These are phyloP conservation scores for Beauveria caledonica DNA, from an alignment of 2,329 filamentous ascomycete species.

Conservation along the genomic window DNA sequence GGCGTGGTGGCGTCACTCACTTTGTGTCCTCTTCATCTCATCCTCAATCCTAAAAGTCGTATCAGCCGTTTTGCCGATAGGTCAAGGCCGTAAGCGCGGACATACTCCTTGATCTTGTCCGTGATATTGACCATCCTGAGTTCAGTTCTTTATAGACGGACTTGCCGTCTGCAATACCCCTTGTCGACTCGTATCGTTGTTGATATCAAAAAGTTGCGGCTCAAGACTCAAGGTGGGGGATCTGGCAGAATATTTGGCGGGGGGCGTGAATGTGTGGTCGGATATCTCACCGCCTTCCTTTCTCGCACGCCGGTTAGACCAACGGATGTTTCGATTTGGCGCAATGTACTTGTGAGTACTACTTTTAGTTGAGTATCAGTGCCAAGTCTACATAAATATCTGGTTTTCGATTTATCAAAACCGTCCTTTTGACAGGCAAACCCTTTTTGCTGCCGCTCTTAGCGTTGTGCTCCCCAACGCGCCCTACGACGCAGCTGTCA, in stretches of 20 bases:
- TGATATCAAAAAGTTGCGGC: slow-evolving; percentile 2
- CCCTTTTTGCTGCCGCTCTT: no score
- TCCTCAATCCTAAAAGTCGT: slow-evolving; percentile 74
- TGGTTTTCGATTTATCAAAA: no score
- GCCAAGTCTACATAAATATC: no score
- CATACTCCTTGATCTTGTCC: slow-evolving; percentile 98
- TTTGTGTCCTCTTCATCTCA: slow-evolving; percentile 98
- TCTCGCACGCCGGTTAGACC: not conserved
- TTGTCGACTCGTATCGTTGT: not conserved
- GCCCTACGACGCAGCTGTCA: not conserved
- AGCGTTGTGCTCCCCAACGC: no score
- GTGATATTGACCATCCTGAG: slow-evolving; percentile 95
- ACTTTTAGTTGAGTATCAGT: no score
- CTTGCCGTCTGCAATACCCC: slow-evolving; percentile 19
- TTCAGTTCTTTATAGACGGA: slow-evolving; percentile 24
- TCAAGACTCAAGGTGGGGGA: slow-evolving; percentile 19
- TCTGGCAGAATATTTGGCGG: slow-evolving; percentile 18
- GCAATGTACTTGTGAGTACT: not conserved
- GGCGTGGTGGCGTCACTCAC: slow-evolving; percentile 42
- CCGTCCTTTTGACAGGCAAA: no score
- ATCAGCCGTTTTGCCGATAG: slow-evolving; percentile 17
- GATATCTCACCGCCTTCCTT: slow-evolving; percentile 14
- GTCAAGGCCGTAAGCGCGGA: slow-evolving; percentile 7
- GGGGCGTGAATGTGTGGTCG: not conserved
- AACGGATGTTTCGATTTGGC: not conserved